Evolutionary conservation across 805 yeast genomes (phyloP), one percentile per base, ranked within the genome.

Genomic region (Debaryomyces tyrocola): DNA sequence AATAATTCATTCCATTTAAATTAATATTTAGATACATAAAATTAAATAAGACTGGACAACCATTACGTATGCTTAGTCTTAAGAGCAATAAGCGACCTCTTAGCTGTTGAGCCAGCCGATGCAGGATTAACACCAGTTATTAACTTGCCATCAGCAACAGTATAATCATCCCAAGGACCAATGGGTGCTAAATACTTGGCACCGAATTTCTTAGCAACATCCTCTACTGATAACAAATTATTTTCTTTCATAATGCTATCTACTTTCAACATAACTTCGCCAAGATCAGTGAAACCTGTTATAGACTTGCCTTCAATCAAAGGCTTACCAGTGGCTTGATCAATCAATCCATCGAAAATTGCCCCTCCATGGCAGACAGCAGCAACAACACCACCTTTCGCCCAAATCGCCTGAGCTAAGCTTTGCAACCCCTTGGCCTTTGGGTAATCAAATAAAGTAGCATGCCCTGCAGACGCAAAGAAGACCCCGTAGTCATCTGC

Each of bases 361-460:
- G 72, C 70, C n/a, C 83, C 82, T 10, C 84, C 86, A 52, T 82
- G 85, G 61, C 86, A 81, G 2, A 82, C 85, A 10, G 85, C 83
- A 35, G 80, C 60, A 24, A 81, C 72, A 27, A 79, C 70, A 40
- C 84, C 85, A 20, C 76, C 78, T 14, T 72, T 59, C 28, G 61
- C 64, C 58, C 74, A 77, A 39, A 81, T 69, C 24, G 66, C 64
- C 18, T 66, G 61, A 20, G 79, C 81, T 33, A 78, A 41, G 18
- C 57, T 49, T 43, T 74, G 78, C 46, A 80, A 60, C 20, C 58
- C 70, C 4, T 58, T 59, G 12, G 83, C 82, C 4, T 57, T 62
- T 39, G 82, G 82, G 60, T 68, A 79, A 59, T 82, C 86, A 50
- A 70, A 77, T 34, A 75, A 51, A 27, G 83, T 66, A 24, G 77